phyloP scores from a whole-genome alignment of 768 basidiomycete genomes.

The Rhizopogon roseolus region DNA sequence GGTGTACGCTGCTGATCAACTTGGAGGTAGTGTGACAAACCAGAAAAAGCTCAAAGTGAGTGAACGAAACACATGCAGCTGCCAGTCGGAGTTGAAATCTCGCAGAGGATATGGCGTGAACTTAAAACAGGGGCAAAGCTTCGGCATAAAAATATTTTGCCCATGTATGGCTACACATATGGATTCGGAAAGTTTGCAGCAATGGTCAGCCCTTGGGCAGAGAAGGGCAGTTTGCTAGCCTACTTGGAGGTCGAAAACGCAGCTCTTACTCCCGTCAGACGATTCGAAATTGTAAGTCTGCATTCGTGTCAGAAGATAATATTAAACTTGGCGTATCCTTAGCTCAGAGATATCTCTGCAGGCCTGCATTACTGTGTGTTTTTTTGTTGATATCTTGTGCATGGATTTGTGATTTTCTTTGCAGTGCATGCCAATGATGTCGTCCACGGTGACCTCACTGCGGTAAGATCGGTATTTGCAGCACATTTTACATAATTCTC shows the following conservation, averaged over 20 bases:
- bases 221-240: constrained; percentile 9
- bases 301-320: not conserved
- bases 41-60: constrained; percentile 9
- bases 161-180: constrained; percentile 10
- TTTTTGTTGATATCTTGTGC: not conserved
- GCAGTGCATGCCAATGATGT: not conserved
- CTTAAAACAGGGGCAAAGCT: constrained; percentile 17
- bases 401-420: not conserved
- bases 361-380: not conserved
- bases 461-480: not conserved
- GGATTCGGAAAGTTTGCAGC: constrained; percentile 17
- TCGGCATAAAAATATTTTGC: constrained; percentile 13
- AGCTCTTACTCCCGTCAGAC: constrained; percentile 1
- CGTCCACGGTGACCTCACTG: constrained; percentile 6
- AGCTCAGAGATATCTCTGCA: not conserved
- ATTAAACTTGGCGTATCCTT: not conserved
- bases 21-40: constrained; percentile 2
- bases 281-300: constrained; percentile 12
- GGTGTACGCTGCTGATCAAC: not conserved
- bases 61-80: not conserved
- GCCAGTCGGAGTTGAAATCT: not conserved
- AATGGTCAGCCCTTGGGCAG: constrained; percentile 16
- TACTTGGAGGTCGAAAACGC: constrained; percentile 6
- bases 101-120: constrained; percentile 13
- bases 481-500: not conserved